Percentiles rank a stretch among this genome's conserved stretches.
Conservation (phyloP, 1,284 basidiomycete species). For the Cystobasidium sp. region DNA sequence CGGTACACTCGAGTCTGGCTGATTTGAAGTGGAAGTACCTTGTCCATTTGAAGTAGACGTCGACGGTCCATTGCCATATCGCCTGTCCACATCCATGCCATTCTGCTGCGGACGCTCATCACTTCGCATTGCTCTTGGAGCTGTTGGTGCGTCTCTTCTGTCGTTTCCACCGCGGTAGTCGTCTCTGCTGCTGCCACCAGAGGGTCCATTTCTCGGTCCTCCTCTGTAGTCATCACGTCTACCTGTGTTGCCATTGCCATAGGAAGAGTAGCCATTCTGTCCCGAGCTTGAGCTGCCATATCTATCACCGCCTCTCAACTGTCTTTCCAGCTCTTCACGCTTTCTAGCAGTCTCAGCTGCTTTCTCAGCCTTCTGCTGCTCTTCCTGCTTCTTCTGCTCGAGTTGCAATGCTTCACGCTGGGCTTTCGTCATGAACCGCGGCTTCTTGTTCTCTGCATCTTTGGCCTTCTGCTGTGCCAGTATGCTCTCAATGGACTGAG, state of each 20-base stretch:
- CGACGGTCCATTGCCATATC: constrained; percentile 26
- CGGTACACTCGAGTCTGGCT: constrained; percentile 10
- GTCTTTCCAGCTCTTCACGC: constrained; percentile 71
- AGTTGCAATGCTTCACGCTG: constrained; percentile 83
- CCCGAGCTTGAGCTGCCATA: constrained; percentile 30
- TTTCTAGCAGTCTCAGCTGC: constrained; percentile 66
- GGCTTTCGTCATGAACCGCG: constrained; percentile 85
- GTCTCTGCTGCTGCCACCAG: background rate
- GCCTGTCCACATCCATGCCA: constrained; percentile 29
- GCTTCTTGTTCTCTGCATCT: constrained; percentile 80
- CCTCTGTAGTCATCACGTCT: constrained; percentile 44
- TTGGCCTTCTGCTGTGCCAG: constrained; percentile 83
- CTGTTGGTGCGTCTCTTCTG: constrained; percentile 18
- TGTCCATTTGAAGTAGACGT: background rate
- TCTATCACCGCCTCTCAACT: constrained; percentile 69
- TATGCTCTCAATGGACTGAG: constrained; percentile 56
- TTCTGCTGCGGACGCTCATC: constrained; percentile 11
- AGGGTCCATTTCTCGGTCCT: background rate
- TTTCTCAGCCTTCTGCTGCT: constrained; percentile 64
- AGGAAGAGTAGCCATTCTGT: constrained; percentile 22
- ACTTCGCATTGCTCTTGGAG: constrained; percentile 31
- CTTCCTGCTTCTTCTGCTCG: constrained; percentile 78
- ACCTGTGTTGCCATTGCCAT: background rate
- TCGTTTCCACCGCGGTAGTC: constrained; percentile 24
- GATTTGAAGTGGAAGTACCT: background rate